These are phyloP conservation scores for Salvia rosmarinus DNA, from an alignment of 257 asterid genomes.

Conservation along the genomic window DNA sequence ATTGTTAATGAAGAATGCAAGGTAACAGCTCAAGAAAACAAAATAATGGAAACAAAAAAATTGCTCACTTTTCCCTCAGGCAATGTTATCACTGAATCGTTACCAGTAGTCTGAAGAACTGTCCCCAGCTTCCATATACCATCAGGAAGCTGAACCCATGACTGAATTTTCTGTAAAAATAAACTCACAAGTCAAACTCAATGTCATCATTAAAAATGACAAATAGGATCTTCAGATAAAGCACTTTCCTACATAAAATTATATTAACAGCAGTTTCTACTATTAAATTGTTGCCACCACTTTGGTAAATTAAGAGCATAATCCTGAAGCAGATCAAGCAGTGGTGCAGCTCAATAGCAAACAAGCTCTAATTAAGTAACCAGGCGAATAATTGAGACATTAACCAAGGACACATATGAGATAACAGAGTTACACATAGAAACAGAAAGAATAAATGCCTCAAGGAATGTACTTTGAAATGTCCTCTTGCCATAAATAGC, in stretches of 20 bases:
- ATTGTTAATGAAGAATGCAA: constrained; percentile 28
- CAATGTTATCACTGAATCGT: constrained; percentile 69
- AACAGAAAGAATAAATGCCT: constrained; percentile 4
- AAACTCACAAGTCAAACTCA: constrained; percentile 12
- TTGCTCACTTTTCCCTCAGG: constrained; percentile 79
- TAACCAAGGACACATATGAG: neutral
- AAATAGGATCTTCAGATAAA: neutral
- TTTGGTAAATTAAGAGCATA: constrained; percentile 17
- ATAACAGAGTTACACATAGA: constrained; percentile 17
- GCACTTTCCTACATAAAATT: neutral
- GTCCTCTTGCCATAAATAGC: constrained; percentile 19
- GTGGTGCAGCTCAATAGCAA: constrained; percentile 17
- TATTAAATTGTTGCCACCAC: neutral
- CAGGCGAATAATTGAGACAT: constrained; percentile 10
- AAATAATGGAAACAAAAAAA: constrained; percentile 11
- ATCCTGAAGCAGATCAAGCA: constrained; percentile 13
- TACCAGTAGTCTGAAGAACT: constrained; percentile 64
- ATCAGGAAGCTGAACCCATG: constrained; percentile 90
- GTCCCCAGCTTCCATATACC: constrained; percentile 96
- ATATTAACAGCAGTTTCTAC: neutral
- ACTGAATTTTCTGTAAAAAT: constrained; percentile 70
- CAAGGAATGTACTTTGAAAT: constrained; percentile 12
- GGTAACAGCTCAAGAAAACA: constrained; percentile 22
- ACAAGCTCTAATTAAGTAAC: constrained; percentile 5
- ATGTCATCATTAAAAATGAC: neutral